Base-by-base conservation (phyloP, 83 land plant genomes). In the Diphasiastrum complanatum region DNA sequence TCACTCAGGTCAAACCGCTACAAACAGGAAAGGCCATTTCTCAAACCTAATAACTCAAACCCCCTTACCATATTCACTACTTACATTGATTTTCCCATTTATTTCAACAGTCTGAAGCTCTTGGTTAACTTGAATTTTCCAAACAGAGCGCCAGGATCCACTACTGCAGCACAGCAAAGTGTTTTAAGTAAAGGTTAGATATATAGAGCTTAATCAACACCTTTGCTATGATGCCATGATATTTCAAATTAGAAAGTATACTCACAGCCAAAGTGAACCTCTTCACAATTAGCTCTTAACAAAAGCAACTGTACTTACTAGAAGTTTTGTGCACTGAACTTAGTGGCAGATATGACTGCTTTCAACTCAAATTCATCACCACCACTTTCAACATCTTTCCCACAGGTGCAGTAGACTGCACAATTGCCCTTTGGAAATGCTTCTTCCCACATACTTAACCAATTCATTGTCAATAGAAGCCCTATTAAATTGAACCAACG, bases 111-210 rank as follows among this genome's bases (percentile, higher is more conserved):
- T 8, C 63, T 85, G 91, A 26, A 57, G 25, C 53, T 76, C 88
- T 70, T 81, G 83, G 40, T 76, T 83, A 64, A 92, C 83, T 35
- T 83, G 79, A 31, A 88, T 65, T 60, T 68, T 85, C 98, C 98
- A 92, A 11, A 81, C 45, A 41, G 98, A 85, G n/a, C 91, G 81
- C 98, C 98, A 92, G 65, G 82, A 75, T 27, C 98, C 98, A 79
- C 88, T 89, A 64, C 98, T 92, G 75, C 49, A 33, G 46, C 20
- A 45, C 12, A 18, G 19, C 5, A 66, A 14, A 55, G 19, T 20
- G 60, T 24, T 18, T n/a, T 25, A 8, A 23, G 5, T 3, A 36
- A 45, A 29, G 4, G 25, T 8, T 24, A 10, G 8, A 6, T 12
- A 49, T 10, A 20, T 49, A 20, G 19, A 14, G 20, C 19, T 6